phyloP scores from a whole-genome alignment of 768 basidiomycete genomes.

The Boletus rubroflammeus region DNA sequence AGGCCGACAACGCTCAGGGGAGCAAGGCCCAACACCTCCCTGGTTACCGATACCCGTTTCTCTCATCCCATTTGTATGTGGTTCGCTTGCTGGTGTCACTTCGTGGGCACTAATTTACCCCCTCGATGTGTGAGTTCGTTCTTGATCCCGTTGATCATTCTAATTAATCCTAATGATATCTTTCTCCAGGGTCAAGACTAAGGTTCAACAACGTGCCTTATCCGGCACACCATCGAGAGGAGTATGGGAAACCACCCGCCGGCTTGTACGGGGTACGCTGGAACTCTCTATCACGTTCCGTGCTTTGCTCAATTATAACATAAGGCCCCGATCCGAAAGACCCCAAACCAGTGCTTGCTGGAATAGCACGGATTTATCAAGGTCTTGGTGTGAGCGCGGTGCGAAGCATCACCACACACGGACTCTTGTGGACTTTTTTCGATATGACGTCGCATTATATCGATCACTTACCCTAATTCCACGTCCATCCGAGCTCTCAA shows the following conservation, averaged over 20 bases:
- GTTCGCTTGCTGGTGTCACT: slow-evolving; percentile 84
- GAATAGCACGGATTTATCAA: slow-evolving; percentile 83
- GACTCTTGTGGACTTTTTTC: slow-evolving; percentile 90
- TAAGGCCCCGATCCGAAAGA: slow-evolving; percentile 74
- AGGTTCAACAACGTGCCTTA: slow-evolving; percentile 89
- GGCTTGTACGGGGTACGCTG: slow-evolving; percentile 72
- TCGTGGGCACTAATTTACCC: slow-evolving; percentile 93
- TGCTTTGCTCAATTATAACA: not conserved
- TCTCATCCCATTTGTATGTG: slow-evolving; percentile 87
- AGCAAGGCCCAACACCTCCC: slow-evolving; percentile 76
- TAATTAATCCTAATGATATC: not conserved
- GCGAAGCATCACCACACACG: slow-evolving; percentile 90
- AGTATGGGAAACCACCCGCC: slow-evolving; percentile 66
- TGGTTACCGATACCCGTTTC: slow-evolving; percentile 83
- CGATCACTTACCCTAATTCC: slow-evolving; percentile 48
- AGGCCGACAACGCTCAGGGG: slow-evolving; percentile 71
- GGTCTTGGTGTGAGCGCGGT: slow-evolving; percentile 92
- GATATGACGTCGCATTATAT: slow-evolving; percentile 76
- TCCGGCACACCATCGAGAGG: slow-evolving; percentile 74
- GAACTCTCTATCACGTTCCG: not conserved
- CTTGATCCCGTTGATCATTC: not conserved
- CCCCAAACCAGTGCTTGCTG: slow-evolving; percentile 73
- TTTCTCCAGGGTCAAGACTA: slow-evolving; percentile 76
- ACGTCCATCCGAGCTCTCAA: slow-evolving; percentile 1
- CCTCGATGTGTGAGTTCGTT: slow-evolving; percentile 74